Percentiles rank a stretch among this genome's conserved stretches.
These are phyloP conservation scores for Coemansia sp. DNA, from an alignment of 192 early-diverging fungal genomes.

Conservation along the genomic window DNA sequence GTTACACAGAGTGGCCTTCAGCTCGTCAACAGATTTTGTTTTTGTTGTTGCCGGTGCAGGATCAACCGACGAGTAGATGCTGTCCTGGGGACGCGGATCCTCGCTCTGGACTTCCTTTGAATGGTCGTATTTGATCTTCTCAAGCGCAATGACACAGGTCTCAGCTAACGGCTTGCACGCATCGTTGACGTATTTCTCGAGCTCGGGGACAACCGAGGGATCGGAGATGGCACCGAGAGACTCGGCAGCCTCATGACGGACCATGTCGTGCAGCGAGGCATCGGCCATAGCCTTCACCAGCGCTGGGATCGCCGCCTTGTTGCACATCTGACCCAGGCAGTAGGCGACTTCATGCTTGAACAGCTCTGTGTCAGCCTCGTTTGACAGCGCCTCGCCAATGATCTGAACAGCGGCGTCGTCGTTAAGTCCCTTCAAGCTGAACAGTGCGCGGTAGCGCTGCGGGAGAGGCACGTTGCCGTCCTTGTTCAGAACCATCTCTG, in stretches of 20 bases:
- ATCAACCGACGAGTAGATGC: slow-evolving; percentile 77
- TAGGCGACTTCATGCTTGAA: slow-evolving; percentile 97
- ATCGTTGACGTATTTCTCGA: slow-evolving; percentile 77
- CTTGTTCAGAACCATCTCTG: slow-evolving; percentile 60
- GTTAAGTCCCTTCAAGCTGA: slow-evolving; percentile 83
- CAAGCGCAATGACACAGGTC: slow-evolving; percentile 89
- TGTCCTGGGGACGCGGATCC: slow-evolving; percentile 26
- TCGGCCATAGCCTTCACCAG: slow-evolving; percentile 68
- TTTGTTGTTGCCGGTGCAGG: slow-evolving; percentile 79
- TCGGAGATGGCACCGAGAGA: slow-evolving; percentile 91
- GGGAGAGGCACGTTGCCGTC: slow-evolving; percentile 66
- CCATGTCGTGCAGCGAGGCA: slow-evolving; percentile 82
- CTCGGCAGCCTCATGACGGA: slow-evolving; percentile 97
- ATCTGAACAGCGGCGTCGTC: slow-evolving; percentile 74
- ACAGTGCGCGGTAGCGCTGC: slow-evolving; percentile 89
- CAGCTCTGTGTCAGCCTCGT: slow-evolving; percentile 79
- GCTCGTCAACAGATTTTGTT: slow-evolving; percentile 61
- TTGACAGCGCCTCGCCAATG: slow-evolving; percentile 70
- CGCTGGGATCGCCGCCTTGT: slow-evolving; percentile 68
- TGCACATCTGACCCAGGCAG: slow-evolving; percentile 93
- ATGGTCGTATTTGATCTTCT: slow-evolving; percentile 78
- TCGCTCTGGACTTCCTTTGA: slow-evolving; percentile 20
- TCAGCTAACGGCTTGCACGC: slow-evolving; percentile 69
- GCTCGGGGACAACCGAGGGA: slow-evolving; percentile 59
- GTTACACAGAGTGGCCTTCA: slow-evolving; percentile 66